Evolutionary conservation across 2,329 filamentous ascomycete species (phyloP).

Genomic region (Xylariaceae sp.): DNA sequence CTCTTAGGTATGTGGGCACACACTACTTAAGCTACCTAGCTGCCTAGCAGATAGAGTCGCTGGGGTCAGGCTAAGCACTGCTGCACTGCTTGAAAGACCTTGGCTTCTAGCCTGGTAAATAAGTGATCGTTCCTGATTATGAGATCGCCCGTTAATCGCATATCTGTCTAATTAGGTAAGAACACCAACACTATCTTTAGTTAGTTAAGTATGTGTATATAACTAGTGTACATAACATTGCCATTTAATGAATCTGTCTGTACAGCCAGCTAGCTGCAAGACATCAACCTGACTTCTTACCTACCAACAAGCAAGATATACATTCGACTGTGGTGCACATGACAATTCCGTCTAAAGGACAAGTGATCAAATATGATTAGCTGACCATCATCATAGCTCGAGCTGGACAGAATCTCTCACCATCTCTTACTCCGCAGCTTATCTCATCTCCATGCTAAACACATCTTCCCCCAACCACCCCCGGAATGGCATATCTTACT

Average conservation of each 20-base stretch:
- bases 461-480: not conserved
- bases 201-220: no score
- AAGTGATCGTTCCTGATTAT: no score
- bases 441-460: not conserved
- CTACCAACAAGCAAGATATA: no score
- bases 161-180: no score
- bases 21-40: not conserved
- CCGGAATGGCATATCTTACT: constrained; percentile 31
- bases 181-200: no score
- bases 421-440: not conserved
- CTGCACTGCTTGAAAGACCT: no score
- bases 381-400: not conserved
- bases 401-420: not conserved
- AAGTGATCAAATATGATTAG: not conserved
- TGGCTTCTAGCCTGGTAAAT: no score
- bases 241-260: not conserved
- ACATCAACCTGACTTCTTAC: not conserved
- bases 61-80: no score
- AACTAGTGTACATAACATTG: not conserved
- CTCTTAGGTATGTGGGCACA: not conserved
- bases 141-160: no score
- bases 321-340: no score
- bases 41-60: no score
- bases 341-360: not conserved
- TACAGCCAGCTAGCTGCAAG: not conserved